Base-by-base conservation (phyloP, 352 stramenopile genomes). In the Pythium phragmitis region DNA sequence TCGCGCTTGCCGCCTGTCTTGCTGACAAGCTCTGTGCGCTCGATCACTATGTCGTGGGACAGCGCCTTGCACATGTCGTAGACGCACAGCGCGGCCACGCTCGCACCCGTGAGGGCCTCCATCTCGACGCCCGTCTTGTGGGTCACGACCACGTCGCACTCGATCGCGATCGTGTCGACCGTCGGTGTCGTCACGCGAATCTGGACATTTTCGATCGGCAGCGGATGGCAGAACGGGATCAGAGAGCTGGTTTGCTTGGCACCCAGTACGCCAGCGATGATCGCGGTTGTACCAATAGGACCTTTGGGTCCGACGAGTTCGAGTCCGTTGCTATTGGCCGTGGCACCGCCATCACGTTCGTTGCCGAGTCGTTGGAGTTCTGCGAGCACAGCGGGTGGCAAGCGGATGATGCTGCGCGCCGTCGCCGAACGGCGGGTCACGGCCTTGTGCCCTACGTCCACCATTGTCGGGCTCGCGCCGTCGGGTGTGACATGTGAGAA, bases 21-120 rank as follows among this genome's bases (percentile, higher is more conserved):
- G 52, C 73, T 59, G 16, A 98, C 65, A 6, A 99, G 80, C 21
- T 82, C 68, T 33, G 94, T 98, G 43, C 80, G 77, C 57, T 92
- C 79, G 60, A 99, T 98, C 26, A 96, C 76, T 30, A 99, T 97
- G 33, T 97, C 80, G 73, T 99, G 94, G 65, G 91, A 98, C 43
- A 99, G 68, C 19, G 94, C 97, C 76, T 99, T 99, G 72, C 94
- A 96, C 97, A 99, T 99, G 80, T 99, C 97, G 77, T 99, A 99
- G 28, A 99, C 94, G 41, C 89, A 98, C 1, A 99, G 77, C 47
- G 96, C 96, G 4, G 97, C 96, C 19, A 98, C 75, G 13, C 83
- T 96, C 26, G 90, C 94, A 30, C 96, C 97, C 17, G 88, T 98
- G 36, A 99, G 80, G 42, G 96, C 96, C 71, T 98, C 90, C 92